These are phyloP conservation scores for Chalciporus sphaerocephalus DNA, from an alignment of 768 basidiomycete species.

Conservation along the genomic window DNA sequence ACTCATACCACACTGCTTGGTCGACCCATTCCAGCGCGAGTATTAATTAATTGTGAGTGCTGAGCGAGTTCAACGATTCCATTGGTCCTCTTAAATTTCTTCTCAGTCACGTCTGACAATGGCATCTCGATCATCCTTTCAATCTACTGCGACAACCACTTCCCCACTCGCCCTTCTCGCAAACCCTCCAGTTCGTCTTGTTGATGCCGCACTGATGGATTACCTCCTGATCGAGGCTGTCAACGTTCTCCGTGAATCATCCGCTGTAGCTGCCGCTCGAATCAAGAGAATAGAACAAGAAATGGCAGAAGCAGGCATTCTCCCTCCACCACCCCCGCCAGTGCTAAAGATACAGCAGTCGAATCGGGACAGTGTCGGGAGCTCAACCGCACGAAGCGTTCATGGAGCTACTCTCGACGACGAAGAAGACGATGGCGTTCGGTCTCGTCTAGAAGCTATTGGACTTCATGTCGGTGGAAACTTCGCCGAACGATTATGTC, in stretches of 20 bases:
- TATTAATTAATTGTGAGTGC: too few species aligned
- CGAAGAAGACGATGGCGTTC: conserved; percentile 72
- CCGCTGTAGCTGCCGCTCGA: conserved; percentile 65
- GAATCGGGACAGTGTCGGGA: conserved; percentile 35
- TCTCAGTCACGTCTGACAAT: not conserved
- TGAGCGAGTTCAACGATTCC: too few species aligned
- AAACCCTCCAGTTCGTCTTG: conserved; percentile 56
- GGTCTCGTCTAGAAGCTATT: conserved; percentile 71
- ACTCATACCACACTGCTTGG: too few species aligned
- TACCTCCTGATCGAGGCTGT: conserved; percentile 85
- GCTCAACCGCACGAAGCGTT: conserved; percentile 19
- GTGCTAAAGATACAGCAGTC: conserved; percentile 33
- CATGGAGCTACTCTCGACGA: conserved; percentile 29
- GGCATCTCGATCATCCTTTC: not conserved
- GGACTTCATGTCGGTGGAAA: conserved; percentile 85
- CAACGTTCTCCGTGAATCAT: conserved; percentile 66
- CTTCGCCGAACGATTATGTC: conserved; percentile 76
- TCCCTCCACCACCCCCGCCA: conserved; percentile 47
- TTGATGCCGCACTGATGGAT: conserved; percentile 72
- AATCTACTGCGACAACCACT: not conserved
- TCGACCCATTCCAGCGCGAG: too few species aligned
- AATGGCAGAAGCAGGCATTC: conserved; percentile 74
- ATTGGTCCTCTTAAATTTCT: not conserved
- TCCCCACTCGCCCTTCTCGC: conserved; percentile 49
- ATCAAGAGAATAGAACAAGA: conserved; percentile 68